Percentiles rank a stretch among this genome's conserved stretches.
phyloP scores from a whole-genome alignment of 805 yeast genomes.

The Candida yuanshanica region DNA sequence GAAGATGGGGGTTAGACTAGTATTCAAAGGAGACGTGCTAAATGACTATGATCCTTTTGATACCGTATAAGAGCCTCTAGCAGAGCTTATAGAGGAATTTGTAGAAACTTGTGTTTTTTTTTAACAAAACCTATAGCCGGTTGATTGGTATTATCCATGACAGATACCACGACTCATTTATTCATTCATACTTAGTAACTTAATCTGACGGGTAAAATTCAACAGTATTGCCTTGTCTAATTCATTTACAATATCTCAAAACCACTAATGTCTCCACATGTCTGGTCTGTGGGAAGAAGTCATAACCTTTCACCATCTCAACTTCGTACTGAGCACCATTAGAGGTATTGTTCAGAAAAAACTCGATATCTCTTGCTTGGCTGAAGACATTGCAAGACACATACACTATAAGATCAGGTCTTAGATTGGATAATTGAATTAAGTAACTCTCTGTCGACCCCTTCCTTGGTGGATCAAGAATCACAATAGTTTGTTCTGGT shows the following conservation, averaged over 20 bases:
- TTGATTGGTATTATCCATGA: too few relatives aligned
- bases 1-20: too few relatives aligned
- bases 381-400: constrained; percentile 95
- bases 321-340: constrained; percentile 59
- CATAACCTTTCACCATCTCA: constrained; percentile 84
- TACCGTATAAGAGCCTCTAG: too few relatives aligned
- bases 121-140: too few relatives aligned
- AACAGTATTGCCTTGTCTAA: too few relatives aligned
- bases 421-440: constrained; percentile 75
- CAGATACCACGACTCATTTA: too few relatives aligned
- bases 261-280: constrained; percentile 87
- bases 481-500: constrained; percentile 78
- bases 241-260: constrained; percentile 28
- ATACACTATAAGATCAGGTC: constrained; percentile 80
- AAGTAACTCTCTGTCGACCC: constrained; percentile 87
- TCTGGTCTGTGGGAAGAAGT: constrained; percentile 91
- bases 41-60: too few relatives aligned
- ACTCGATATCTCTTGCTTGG: constrained; percentile 92
- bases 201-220: too few relatives aligned
- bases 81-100: too few relatives aligned
- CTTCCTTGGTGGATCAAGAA: constrained; percentile 94
- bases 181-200: too few relatives aligned
- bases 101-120: too few relatives aligned
- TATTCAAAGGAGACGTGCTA: too few relatives aligned
- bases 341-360: constrained; percentile 59